Base-by-base conservation (phyloP, 495 filamentous ascomycete species). In the Penicillium fimorum region DNA sequence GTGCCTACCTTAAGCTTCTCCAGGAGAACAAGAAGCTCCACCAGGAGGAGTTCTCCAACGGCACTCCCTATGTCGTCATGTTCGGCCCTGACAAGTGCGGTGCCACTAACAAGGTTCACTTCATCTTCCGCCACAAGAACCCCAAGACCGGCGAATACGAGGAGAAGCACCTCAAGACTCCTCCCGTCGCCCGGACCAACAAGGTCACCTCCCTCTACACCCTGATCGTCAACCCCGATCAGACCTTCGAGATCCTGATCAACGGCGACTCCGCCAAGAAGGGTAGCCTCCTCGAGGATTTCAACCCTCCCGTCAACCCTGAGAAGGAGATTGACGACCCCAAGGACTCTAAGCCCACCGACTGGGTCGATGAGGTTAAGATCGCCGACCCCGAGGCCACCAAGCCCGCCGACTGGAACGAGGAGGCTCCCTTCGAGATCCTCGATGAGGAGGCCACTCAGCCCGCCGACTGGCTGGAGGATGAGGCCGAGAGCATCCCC, bases 121-220 rank as follows among this genome's bases (percentile, higher is more conserved):
- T 99, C 79, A 99, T 99, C 76, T 95, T 99, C 88, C 93, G 94
- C 72, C 95, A 97, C 89, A 99, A 97, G 88, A 99, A 97, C 85
- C 95, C 95, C 67, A 97, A 96, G 89, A 97, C 91, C 47, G 92
- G 94, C 75, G 93, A 97, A 76, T 99, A 99, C 66, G 94, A 97
- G 83, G 95, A 99, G 88, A 99, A 99, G 85, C 95, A 99, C 79
- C 82, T 97, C 51, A 88, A 84, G 72, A 81, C 82, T 64, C 85
- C 94, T 40, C 91, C 95, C 41, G 77, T 86, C 48, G 92, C 93
- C 67, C 87, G 86, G 66, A 95, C 93, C 70, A 82, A 83, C 77
- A 97, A 97, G 85, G 85, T 87, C 60, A 88, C 91, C 51, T 85
- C 92, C 62, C 84, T 99, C 44, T 99, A 99, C 81, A 97, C 95